These are phyloP conservation scores for Dothiorella sarmentorum DNA, from an alignment of 2,329 filamentous ascomycete species.

Conservation along the genomic window DNA sequence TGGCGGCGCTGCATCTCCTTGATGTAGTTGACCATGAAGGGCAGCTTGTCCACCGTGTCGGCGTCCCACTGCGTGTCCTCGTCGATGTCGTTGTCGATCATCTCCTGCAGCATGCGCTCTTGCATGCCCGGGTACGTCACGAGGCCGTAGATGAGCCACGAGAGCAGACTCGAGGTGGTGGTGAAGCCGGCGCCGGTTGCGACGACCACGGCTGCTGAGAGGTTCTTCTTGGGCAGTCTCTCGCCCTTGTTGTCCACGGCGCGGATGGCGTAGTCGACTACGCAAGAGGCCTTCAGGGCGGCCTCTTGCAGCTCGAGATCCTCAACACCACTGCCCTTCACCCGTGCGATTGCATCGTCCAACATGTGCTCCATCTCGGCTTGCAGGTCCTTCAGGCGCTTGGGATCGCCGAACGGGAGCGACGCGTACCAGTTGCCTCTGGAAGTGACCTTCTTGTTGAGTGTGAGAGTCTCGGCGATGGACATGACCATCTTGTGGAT, in stretches of 20 bases:
- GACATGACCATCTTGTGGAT: constrained; percentile 50
- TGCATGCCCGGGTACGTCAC: constrained; percentile 55
- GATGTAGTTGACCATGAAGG: constrained; percentile 56
- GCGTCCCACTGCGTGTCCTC: constrained; percentile 34
- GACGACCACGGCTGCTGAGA: constrained; percentile 48
- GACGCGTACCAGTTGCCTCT: constrained; percentile 55
- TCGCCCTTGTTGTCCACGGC: constrained; percentile 55
- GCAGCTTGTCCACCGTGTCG: constrained; percentile 39
- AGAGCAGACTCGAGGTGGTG: constrained; percentile 57
- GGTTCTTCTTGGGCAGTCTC: constrained; percentile 47
- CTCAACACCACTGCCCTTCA: constrained; percentile 23
- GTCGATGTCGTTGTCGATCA: constrained; percentile 42
- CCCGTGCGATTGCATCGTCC: constrained; percentile 22
- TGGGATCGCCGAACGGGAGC: constrained; percentile 57
- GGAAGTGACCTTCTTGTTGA: constrained; percentile 59
- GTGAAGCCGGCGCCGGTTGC: constrained; percentile 59
- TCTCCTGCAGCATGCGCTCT: constrained; percentile 56
- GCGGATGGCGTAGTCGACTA: constrained; percentile 49
- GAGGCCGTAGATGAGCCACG: constrained; percentile 56
- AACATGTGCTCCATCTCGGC: constrained; percentile 22
- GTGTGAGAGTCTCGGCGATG: constrained; percentile 50
- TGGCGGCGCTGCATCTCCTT: constrained; percentile 60
- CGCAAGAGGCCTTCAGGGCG: constrained; percentile 33
- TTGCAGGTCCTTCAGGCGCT: constrained; percentile 37
- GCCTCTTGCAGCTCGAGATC: constrained; percentile 38